A percentile compares a stretch with the other conserved stretches of the same genome.
Evolutionary conservation across 2,329 filamentous ascomycete genomes (phyloP).

Genomic region (Akanthomyces dipterigenus): DNA sequence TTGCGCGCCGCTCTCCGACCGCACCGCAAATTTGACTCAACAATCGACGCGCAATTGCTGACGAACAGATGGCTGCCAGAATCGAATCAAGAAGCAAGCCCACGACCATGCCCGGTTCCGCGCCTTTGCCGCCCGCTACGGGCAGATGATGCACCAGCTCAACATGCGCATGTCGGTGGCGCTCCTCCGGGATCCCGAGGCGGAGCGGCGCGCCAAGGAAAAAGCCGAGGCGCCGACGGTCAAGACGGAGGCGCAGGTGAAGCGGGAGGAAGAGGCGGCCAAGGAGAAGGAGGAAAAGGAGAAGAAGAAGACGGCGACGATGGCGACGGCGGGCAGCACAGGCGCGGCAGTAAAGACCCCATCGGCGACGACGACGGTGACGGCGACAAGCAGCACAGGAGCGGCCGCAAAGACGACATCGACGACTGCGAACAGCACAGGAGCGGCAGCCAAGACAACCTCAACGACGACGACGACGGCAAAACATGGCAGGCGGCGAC

Average conservation of each 20-base stretch:
- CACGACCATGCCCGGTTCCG: conserved; percentile 59
- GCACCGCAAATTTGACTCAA: background rate
- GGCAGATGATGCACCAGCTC: conserved; percentile 58
- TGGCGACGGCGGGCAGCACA: background rate
- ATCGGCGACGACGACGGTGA: background rate
- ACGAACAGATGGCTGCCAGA: conserved; percentile 33
- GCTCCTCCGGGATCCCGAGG: conserved; percentile 49
- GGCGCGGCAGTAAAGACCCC: background rate
- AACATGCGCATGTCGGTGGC: conserved; percentile 60
- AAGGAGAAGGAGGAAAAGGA: conserved; percentile 27
- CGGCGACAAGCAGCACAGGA: background rate
- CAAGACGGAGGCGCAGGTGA: conserved; percentile 55
- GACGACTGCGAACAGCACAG: background rate
- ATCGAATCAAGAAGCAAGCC: conserved; percentile 58
- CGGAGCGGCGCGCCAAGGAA: conserved; percentile 53
- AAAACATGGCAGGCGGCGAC: background rate
- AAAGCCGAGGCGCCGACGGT: conserved; percentile 58
- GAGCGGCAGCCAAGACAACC: background rate
- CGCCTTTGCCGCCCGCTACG: conserved; percentile 52
- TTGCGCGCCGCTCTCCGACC: conserved; percentile 8
- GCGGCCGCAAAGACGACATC: background rate
- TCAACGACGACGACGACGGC: background rate
- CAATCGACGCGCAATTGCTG: background rate
- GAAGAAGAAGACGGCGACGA: background rate
- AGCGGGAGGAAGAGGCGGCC: conserved; percentile 44